A percentile compares a stretch with the other conserved stretches of the same genome.
phyloP scores from a whole-genome alignment of 106 monocot species.

The Dendrobium catenatum region DNA sequence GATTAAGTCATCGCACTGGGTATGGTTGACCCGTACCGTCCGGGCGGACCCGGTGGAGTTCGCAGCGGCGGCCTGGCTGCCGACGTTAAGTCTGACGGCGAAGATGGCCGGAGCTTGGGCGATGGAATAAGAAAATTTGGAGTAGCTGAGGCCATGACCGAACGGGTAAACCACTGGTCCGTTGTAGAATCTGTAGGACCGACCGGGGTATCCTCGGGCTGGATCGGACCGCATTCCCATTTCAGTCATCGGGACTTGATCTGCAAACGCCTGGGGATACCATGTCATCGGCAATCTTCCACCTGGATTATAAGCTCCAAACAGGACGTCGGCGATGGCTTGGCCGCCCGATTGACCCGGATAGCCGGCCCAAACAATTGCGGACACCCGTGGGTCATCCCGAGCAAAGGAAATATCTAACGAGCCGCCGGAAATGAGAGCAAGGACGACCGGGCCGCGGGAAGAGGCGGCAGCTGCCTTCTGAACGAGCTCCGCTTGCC shows the following conservation, averaged over 20 bases:
- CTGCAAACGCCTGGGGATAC: conserved; percentile 66
- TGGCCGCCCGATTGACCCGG: conserved; percentile 74
- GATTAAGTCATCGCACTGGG: conserved; percentile 30
- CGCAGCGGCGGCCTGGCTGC: not conserved
- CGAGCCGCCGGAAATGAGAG: conserved; percentile 67
- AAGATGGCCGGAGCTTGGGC: conserved; percentile 28
- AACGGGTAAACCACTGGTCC: conserved; percentile 74
- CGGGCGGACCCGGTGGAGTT: not conserved
- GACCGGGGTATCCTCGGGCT: conserved; percentile 52
- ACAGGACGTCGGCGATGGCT: conserved; percentile 70
- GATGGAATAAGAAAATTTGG: conserved; percentile 44
- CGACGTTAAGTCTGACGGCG: conserved; percentile 24
- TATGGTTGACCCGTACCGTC: conserved; percentile 43
- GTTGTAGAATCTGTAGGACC: conserved; percentile 72
- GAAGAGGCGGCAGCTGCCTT: conserved; percentile 45
- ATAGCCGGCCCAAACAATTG: conserved; percentile 88
- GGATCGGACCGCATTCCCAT: conserved; percentile 65
- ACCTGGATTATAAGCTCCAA: conserved; percentile 77
- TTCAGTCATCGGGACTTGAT: conserved; percentile 59
- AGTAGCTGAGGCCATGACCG: conserved; percentile 73
- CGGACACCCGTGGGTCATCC: conserved; percentile 39
- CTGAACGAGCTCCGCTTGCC: conserved; percentile 60
- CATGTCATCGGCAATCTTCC: conserved; percentile 84
- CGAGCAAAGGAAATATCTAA: conserved; percentile 70
- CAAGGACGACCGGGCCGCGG: conserved; percentile 39